A percentile compares a stretch with the other conserved stretches of the same genome.
These are phyloP conservation scores for Trichocladium antarcticum DNA, from an alignment of 495 filamentous ascomycete species.

Conservation along the genomic window DNA sequence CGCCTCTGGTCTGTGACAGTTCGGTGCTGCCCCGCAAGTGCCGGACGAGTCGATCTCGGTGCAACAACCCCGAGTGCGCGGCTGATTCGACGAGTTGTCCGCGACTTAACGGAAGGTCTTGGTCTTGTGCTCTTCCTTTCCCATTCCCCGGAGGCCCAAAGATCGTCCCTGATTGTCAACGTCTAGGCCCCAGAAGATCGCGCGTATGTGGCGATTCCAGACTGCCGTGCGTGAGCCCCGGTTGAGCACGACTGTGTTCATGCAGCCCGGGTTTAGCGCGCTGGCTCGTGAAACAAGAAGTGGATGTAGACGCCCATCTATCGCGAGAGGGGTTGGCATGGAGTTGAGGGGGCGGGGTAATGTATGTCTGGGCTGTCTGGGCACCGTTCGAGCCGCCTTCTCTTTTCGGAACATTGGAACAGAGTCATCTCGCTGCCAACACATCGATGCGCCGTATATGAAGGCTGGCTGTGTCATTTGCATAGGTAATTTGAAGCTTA, in stretches of 20 bases:
- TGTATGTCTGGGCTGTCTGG: no score
- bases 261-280: neutral
- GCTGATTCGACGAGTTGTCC: neutral
- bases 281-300: neutral
- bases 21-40: constrained; percentile 13
- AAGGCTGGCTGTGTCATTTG: no score
- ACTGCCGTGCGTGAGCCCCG: no score
- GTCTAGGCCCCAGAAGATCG: neutral
- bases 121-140: neutral
- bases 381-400: no score
- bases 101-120: no score
- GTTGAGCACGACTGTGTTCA: no score
- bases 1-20: neutral
- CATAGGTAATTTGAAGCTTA: no score
- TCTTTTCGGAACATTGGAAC: no score
- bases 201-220: neutral
- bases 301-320: neutral
- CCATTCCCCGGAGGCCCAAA: neutral
- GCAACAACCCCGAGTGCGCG: neutral
- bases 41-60: constrained; percentile 14
- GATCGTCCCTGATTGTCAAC: neutral
- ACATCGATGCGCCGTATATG: constrained; percentile 14
- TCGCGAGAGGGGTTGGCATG: neutral
- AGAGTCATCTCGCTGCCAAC: constrained; percentile 3
- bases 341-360: neutral